Evolutionary conservation across 352 stramenopile species (phyloP).

Genomic region (Pythium brassicae): DNA sequence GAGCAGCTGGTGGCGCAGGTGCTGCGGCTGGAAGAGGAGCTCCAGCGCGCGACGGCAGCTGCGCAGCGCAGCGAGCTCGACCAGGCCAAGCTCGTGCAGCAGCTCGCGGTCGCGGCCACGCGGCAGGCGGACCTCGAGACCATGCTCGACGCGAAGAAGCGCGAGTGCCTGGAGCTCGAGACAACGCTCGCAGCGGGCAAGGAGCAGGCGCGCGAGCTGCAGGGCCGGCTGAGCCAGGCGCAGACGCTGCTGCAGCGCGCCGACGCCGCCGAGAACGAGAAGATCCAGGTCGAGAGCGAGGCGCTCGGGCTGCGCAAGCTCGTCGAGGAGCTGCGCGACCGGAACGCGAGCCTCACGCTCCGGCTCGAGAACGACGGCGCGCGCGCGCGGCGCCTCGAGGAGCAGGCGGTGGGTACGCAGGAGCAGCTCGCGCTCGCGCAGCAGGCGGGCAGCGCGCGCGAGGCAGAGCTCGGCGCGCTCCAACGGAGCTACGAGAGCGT

Average conservation of each 20-base stretch:
- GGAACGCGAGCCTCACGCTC: constrained; percentile 54
- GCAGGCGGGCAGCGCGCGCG: constrained; percentile 28
- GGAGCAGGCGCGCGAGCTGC: constrained; percentile 37
- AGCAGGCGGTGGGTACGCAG: constrained; percentile 50
- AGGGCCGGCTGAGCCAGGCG: constrained; percentile 31
- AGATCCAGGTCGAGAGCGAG: constrained; percentile 60
- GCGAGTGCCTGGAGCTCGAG: constrained; percentile 33
- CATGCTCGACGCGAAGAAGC: constrained; percentile 56
- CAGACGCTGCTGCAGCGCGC: constrained; percentile 36
- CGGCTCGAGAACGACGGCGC: constrained; percentile 42
- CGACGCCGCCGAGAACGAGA: constrained; percentile 64
- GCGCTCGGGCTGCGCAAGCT: constrained; percentile 44
- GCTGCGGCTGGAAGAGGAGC: constrained; percentile 51
- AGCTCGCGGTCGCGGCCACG: constrained; percentile 27
- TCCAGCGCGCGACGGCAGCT: constrained; percentile 36
- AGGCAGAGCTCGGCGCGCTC: constrained; percentile 54
- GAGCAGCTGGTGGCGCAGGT: constrained; percentile 54
- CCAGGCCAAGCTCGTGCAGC: constrained; percentile 44
- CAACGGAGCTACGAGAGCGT: constrained; percentile 49
- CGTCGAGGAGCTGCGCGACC: constrained; percentile 62
- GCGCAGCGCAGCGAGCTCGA: constrained; percentile 34
- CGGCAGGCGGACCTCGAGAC: constrained; percentile 35
- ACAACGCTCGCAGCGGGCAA: constrained; percentile 41
- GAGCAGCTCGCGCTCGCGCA: constrained; percentile 25
- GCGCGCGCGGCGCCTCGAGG: constrained; percentile 37